phyloP scores from a whole-genome alignment of 805 yeast species.

The Kockiozyma suomiensis region DNA sequence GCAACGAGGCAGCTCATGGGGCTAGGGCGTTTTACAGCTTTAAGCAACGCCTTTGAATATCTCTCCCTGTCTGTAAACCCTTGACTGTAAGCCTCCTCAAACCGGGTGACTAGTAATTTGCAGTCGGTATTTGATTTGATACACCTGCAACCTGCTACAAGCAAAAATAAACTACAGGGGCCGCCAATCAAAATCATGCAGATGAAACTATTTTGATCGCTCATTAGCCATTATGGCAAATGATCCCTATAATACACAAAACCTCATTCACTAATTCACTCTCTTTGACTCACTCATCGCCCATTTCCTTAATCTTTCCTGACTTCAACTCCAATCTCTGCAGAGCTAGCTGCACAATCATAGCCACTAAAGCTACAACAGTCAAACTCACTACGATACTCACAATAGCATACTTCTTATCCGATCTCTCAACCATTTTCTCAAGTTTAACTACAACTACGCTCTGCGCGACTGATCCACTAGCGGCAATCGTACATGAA shows the following conservation, averaged over 20 bases:
- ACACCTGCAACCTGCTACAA: too few relatives aligned
- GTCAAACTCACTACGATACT: constrained; percentile 17
- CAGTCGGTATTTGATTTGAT: too few relatives aligned
- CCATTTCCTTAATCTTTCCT: background rate
- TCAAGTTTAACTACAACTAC: constrained; percentile 64
- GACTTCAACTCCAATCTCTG: constrained; percentile 14
- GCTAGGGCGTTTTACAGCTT: too few relatives aligned
- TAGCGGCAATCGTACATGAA: constrained; percentile 65
- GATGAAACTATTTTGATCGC: too few relatives aligned
- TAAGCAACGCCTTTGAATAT: too few relatives aligned
- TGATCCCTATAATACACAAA: background rate
- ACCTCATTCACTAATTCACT: background rate
- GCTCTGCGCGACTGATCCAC: constrained; percentile 76
- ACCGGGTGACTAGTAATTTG: too few relatives aligned
- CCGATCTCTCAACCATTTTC: constrained; percentile 4
- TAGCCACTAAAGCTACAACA: constrained; percentile 23
- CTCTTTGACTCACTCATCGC: background rate
- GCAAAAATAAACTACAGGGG: too few relatives aligned
- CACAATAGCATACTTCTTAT: constrained; percentile 1
- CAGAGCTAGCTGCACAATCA: constrained; percentile 24
- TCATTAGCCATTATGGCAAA: too few relatives aligned
- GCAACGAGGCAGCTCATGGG: background rate
- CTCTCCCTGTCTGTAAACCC: too few relatives aligned
- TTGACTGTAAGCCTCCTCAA: too few relatives aligned
- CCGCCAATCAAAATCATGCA: too few relatives aligned